Evolutionary conservation across 805 yeast genomes (phyloP), one percentile per base, ranked within the genome.

Genomic region (Brettanomyces naardenensis): DNA sequence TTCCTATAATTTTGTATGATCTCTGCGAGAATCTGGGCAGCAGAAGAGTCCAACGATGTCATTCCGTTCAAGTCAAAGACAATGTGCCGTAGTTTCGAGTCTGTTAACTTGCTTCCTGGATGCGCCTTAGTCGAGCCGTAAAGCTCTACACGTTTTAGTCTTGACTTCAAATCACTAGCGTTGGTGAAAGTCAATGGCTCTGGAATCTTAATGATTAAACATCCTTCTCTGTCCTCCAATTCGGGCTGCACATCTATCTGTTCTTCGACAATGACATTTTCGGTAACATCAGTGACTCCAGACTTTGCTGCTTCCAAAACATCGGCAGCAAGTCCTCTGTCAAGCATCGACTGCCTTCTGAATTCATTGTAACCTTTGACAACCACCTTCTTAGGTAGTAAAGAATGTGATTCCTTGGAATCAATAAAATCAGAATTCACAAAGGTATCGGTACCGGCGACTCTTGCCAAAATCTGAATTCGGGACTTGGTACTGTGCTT

Each of bases 161-260:
- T 65, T 40, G 73, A 66, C 43, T 80, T 76, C 43, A 88, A 64
- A 48, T 85, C 94, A 20, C 81, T 81, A 6, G 89, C 71, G 56
- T 89, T 88, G 28, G 95, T 86, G 58, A 88, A 88, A 4, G 89
- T 85, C 42, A 88, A 64, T 1, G 96, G 95, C 52, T 88, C 96
- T 0, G 95, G 88, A 31, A 88, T 73, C 45, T 80, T 81, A 27
- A 88, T 81, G 21, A 87, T 75, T 26, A 89, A 63, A 39, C 88
- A 81, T 0, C 87, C 88, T 46, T 80, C 84, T 35, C 81, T 64
- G 28, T 65, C 71, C 48, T 69, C 61, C 53, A 52, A 60, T 51
- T 51, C 60, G 6, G 49, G 44, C 10, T 39, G 39, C 3, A 41
- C 7, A 6, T 41, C 5, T 14, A 6, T 11, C 6, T 19, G 33